Evolutionary conservation across 2,329 filamentous ascomycete genomes (phyloP).

Genomic region (Madurella fahalii): DNA sequence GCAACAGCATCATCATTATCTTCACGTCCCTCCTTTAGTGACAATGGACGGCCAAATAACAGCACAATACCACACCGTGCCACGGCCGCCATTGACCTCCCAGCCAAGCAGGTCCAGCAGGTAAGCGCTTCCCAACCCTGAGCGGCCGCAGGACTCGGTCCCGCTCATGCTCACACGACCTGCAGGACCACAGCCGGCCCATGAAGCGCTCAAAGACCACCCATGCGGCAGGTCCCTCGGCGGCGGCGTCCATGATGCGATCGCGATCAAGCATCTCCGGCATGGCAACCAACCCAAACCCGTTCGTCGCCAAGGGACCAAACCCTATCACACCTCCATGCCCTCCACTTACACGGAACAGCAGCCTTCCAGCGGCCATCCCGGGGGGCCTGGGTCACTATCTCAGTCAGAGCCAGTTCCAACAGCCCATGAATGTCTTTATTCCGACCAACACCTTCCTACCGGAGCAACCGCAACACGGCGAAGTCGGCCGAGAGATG

Average conservation of each 20-base stretch:
- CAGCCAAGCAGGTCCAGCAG: conserved; percentile 9
- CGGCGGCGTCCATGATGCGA: conserved; percentile 42
- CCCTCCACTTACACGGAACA: conserved; percentile 17
- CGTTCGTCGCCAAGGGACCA: conserved; percentile 34
- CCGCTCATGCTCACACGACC: conserved; percentile 11
- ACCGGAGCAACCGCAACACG: conserved; percentile 4
- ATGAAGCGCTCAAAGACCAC: conserved; percentile 32
- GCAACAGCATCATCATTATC: conserved; percentile 14
- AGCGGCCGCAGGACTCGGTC: not conserved
- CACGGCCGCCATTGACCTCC: conserved; percentile 3
- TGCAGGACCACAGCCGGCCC: conserved; percentile 24
- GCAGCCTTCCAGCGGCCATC: conserved; percentile 11
- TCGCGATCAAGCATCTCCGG: conserved; percentile 36
- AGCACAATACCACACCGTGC: conserved; percentile 29
- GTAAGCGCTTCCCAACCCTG: conserved; percentile 10
- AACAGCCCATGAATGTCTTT: conserved; percentile 17
- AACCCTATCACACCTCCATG: conserved; percentile 34
- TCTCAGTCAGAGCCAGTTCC: conserved; percentile 16
- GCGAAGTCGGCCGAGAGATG: conserved; percentile 18
- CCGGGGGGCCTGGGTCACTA: conserved; percentile 16
- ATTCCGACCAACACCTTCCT: conserved; percentile 15
- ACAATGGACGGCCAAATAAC: conserved; percentile 29
- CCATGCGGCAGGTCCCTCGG: conserved; percentile 31
- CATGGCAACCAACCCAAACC: conserved; percentile 38
- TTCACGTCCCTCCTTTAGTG: conserved; percentile 17